Base-by-base conservation (phyloP, 495 filamentous ascomycete genomes). In the Lasiosphaeria hispida region DNA sequence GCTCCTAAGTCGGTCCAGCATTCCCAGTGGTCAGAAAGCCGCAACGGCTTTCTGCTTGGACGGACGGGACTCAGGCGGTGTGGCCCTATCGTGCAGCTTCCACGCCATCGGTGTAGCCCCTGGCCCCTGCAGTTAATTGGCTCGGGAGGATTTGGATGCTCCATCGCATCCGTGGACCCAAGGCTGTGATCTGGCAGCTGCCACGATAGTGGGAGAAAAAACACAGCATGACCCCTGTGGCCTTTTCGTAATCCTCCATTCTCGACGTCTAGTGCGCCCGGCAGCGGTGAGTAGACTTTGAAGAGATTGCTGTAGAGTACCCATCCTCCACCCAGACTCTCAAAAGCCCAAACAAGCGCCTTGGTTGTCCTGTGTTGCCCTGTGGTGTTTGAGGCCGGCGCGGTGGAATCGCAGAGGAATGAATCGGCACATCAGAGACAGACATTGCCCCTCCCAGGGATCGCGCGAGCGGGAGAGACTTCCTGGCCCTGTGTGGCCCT, bases 101-200 rank as follows among this genome's bases (percentile, higher is more conserved):
- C 23, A 30, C 23, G 23, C 23, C 23, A 30, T 45, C 17, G 9
- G 49, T 44, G 52, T 48, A 35, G 19, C 41, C 17, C 44, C 38
- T 55, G 42, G 39, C 41, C 23, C 53, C 41, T 44, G 37, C 30
- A 54, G 18, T 58, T 60, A 19, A 64, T 64, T 64, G 65, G 65
- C 41, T 60, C 19, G 45, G 45, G 39, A 43, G 10, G 23, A 30
- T 30, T 30, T 30, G 23, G 5, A 30, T 5, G 5, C 23, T 30
- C 23, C 23, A 30, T 30, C 5, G 23, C 23, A 30, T 30, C 5
- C 23, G 23, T 30, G 23, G 23, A 30, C 23, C 23, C 23, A 30
- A 30, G 2, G 23, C 23, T 49, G 47, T 7, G 33, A 52, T 19
- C 49, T 52, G 49, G 35, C 49, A 52, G 49, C 38, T 52, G 35